phyloP scores from a whole-genome alignment of 192 early-diverging fungal genomes.

The Spinellus fusiger region DNA sequence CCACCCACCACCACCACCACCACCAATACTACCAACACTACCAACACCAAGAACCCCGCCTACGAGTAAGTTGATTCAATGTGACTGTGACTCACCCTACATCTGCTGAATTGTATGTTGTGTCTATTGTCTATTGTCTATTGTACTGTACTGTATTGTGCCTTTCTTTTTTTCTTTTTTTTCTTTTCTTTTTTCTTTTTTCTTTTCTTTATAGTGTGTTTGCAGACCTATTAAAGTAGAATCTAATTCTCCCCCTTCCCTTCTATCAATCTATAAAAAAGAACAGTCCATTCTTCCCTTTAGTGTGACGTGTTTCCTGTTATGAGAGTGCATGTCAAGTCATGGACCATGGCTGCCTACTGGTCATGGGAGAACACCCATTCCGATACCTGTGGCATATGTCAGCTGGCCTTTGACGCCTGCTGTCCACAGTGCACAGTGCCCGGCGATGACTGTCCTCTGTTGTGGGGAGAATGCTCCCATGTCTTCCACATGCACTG shows the following conservation, averaged over 20 bases:
- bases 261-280: too few relatives aligned
- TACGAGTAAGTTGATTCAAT: constrained; percentile 22
- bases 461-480: constrained; percentile 85
- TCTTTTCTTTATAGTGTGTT: constrained; percentile 15
- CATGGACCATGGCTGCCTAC: constrained; percentile 77
- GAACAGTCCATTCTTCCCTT: too few relatives aligned
- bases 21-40: constrained; percentile 2
- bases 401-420: constrained; percentile 76
- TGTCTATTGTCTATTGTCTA: too few relatives aligned
- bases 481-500: constrained; percentile 97
- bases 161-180: too few relatives aligned
- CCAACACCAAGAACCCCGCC: constrained; percentile 13
- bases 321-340: constrained; percentile 29
- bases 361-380: constrained; percentile 84
- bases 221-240: constrained; percentile 23
- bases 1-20: background rate
- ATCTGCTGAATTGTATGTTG: background rate
- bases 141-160: too few relatives aligned
- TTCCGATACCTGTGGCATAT: constrained; percentile 89
- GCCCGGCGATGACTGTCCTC: constrained; percentile 84
- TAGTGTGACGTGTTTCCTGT: too few relatives aligned
- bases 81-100: background rate
- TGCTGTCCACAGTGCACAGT: constrained; percentile 80
- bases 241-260: too few relatives aligned
- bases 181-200: background rate